Base-by-base conservation (phyloP, 495 filamentous ascomycete genomes). In the Entonaema liquescens region DNA sequence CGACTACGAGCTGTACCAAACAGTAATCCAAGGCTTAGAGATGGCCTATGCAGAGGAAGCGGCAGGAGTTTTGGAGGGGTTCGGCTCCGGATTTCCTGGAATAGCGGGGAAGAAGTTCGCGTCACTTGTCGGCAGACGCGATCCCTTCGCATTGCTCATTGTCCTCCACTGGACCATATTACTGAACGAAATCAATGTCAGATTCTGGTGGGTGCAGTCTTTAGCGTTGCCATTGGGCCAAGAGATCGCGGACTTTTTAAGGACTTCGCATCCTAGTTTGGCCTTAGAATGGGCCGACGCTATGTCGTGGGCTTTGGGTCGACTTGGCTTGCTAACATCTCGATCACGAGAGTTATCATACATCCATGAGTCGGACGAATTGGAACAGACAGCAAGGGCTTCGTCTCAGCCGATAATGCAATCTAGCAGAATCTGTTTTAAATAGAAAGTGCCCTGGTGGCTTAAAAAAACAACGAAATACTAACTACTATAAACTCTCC, bases 71-170 rank as follows among this genome's bases (percentile, higher is more conserved):
- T 42, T 78, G 7, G 67, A 49, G 36, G 78, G 77, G 2, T 78
- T 72, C 42, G 68, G 58, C 35, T 58, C 71, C 12, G 66, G 68
- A 2, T 78, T 79, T 42, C 72, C 74, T 3, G 53, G 42, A n/a
- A 4, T 67, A 5, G 67, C 68, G 11, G 76, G 77, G 12, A 63
- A 70, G 17, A 74, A 70, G 35, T 79, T 78, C 62, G 60, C 62
- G 6, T n/a, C 68, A 1, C 74, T 74, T 12, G 25, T 80, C 36
- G 74, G 61, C 36, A 62, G 58, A 15, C 68, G 52, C 8, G 76
- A 80, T 36, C 78, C 78, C 13, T 74, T 79, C 65, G 62, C 77
- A 4, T 55, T 80, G 36, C 75, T 78, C 52, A 76, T 80, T 5
- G 33, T 77, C 44, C 70, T 78, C 67, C 71, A 78, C 59, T 80